These are phyloP conservation scores for Epichloe brachyelytri DNA, from an alignment of 2,329 filamentous ascomycete genomes.

Conservation along the genomic window DNA sequence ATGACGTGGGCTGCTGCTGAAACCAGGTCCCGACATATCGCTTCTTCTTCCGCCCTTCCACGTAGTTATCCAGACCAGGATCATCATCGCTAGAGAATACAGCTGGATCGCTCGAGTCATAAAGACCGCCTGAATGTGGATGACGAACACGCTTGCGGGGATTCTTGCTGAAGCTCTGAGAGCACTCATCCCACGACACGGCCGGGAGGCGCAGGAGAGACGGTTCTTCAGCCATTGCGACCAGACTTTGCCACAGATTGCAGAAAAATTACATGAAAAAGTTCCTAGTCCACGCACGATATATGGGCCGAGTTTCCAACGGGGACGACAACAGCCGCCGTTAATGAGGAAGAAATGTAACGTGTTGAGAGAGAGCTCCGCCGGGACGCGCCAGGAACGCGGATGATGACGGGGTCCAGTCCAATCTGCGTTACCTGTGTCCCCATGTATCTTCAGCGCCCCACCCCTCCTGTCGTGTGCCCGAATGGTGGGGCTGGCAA, in stretches of 20 bases:
- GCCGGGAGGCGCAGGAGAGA: slow-evolving; percentile 26
- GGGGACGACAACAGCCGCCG: background rate
- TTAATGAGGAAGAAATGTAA: background rate
- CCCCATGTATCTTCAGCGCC: background rate
- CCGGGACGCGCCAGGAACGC: slow-evolving; percentile 3
- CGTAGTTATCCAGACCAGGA: slow-evolving; percentile 52
- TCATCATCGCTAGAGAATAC: slow-evolving; percentile 64
- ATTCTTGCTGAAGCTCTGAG: slow-evolving; percentile 26
- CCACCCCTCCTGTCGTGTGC: slow-evolving; percentile 1
- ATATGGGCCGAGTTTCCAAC: background rate
- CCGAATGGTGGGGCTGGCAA: background rate
- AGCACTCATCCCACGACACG: slow-evolving; percentile 25
- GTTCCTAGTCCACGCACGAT: background rate
- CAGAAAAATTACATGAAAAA: background rate
- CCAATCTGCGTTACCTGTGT: slow-evolving; percentile 1
- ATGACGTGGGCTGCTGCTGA: slow-evolving; percentile 41
- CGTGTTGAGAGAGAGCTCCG: background rate
- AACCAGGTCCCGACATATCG: slow-evolving; percentile 58
- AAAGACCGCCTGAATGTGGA: slow-evolving; percentile 16
- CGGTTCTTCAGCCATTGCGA: slow-evolving; percentile 27
- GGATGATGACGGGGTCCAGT: background rate
- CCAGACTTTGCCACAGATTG: background rate
- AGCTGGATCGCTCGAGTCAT: slow-evolving; percentile 57
- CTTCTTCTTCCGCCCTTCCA: slow-evolving; percentile 43
- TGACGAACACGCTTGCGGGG: slow-evolving; percentile 26